A percentile compares a stretch with the other conserved stretches of the same genome.
These are phyloP conservation scores for Trametes sanguinea DNA, from an alignment of 768 basidiomycete genomes.

Conservation along the genomic window DNA sequence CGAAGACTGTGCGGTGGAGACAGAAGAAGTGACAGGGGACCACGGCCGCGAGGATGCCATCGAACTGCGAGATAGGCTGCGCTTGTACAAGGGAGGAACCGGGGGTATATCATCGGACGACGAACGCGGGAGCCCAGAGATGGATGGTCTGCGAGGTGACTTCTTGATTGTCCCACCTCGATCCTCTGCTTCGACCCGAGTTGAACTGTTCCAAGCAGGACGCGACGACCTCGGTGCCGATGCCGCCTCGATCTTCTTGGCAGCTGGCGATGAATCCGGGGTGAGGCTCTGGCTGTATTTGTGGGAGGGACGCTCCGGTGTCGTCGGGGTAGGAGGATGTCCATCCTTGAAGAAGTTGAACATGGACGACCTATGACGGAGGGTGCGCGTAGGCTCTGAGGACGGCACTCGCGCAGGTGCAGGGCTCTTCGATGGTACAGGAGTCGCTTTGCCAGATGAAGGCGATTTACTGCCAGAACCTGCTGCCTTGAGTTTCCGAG, in stretches of 20 bases:
- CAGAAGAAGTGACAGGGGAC: constrained; percentile 74
- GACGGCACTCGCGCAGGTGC: constrained; percentile 43
- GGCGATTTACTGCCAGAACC: constrained; percentile 38
- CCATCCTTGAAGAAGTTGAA: constrained; percentile 49
- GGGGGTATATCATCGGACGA: constrained; percentile 33
- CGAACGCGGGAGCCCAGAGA: constrained; percentile 23
- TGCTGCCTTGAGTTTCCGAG: constrained; percentile 61
- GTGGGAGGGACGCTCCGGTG: constrained; percentile 61
- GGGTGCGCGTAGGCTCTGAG: constrained; percentile 54
- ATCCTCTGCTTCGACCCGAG: constrained; percentile 64
- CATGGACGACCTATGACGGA: constrained; percentile 66
- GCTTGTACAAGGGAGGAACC: constrained; percentile 47
- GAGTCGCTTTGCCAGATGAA: constrained; percentile 25
- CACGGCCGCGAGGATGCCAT: constrained; percentile 80
- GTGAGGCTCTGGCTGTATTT: constrained; percentile 73
- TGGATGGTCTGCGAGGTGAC: constrained; percentile 48
- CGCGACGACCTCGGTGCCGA: constrained; percentile 42
- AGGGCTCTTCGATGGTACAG: constrained; percentile 49
- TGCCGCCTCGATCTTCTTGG: constrained; percentile 38
- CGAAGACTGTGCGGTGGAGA: constrained; percentile 67
- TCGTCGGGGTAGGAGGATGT: constrained; percentile 47
- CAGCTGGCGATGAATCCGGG: constrained; percentile 64
- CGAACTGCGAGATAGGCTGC: constrained; percentile 73
- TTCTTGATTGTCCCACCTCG: constrained; percentile 47
- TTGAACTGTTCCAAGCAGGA: constrained; percentile 79